phyloP scores from a whole-genome alignment of 805 yeast species.

The Saccharomyces jurei region DNA sequence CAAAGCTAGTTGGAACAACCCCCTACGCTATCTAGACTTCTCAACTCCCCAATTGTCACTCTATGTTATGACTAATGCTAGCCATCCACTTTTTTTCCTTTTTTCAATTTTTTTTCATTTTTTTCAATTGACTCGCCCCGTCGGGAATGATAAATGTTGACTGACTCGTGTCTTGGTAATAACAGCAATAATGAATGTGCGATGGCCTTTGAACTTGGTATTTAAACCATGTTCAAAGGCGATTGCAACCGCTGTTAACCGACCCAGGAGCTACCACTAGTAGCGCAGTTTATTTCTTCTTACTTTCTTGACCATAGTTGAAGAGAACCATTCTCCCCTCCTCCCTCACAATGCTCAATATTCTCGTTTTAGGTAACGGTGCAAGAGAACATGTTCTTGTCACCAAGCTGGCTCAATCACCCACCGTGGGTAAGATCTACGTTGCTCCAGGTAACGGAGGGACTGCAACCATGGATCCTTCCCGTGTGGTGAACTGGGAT shows the following conservation, averaged over 20 bases:
- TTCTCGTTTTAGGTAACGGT: constrained; percentile 91
- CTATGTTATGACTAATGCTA: background rate
- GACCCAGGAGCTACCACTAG: background rate
- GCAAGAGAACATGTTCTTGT: constrained; percentile 98
- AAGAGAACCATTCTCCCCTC: background rate
- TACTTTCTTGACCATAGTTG: background rate
- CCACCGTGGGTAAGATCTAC: constrained; percentile 58
- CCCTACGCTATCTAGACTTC: background rate
- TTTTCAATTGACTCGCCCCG: background rate
- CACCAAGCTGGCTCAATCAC: constrained; percentile 82
- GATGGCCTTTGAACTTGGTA: background rate
- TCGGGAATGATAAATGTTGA: background rate
- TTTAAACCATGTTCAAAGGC: background rate
- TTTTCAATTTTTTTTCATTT: background rate
- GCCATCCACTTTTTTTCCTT: background rate
- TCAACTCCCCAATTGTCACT: background rate
- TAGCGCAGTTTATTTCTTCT: background rate
- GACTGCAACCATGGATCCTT: constrained; percentile 44
- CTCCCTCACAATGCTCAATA: constrained; percentile 34
- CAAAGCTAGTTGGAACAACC: background rate
- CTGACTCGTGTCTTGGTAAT: background rate
- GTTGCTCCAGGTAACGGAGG: constrained; percentile 99
- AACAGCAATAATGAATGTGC: background rate
- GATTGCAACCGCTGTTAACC: background rate
- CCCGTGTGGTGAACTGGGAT: constrained; percentile 57